These are phyloP conservation scores for Aphanomyces cochlioides DNA, from an alignment of 352 stramenopile genomes.

Conservation along the genomic window DNA sequence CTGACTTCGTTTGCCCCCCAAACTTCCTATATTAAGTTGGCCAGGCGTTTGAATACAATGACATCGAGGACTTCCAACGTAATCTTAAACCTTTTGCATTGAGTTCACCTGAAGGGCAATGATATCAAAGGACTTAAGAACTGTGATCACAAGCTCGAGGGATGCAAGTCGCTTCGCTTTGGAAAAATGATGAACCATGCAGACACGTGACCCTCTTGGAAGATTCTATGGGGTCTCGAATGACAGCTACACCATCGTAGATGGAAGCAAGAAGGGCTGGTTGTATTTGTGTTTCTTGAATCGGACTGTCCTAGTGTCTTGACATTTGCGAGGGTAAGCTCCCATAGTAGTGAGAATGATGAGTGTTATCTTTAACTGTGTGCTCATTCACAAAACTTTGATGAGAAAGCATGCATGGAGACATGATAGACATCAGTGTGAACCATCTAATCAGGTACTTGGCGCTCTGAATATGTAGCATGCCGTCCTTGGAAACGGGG, in stretches of 20 bases:
- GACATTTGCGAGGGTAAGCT: no score
- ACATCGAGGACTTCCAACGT: conserved; percentile 51
- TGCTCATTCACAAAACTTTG: no score
- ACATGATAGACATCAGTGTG: conserved; percentile 59
- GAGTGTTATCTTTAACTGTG: no score
- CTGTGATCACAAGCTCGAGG: conserved; percentile 45
- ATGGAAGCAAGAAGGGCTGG: neutral
- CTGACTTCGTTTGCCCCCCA: conserved; percentile 55
- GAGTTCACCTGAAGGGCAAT: conserved; percentile 46
- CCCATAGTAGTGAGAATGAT: no score
- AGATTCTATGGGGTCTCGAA: no score
- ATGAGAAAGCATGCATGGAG: no score
- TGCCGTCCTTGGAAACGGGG: conserved; percentile 43
- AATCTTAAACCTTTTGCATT: conserved; percentile 9
- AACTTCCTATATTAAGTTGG: conserved; percentile 40
- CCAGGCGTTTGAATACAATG: conserved; percentile 56
- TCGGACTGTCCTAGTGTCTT: neutral
- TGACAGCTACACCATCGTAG: neutral
- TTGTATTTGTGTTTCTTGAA: neutral
- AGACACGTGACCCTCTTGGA: no score
- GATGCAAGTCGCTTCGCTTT: conserved; percentile 38
- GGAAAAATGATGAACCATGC: conserved; percentile 71
- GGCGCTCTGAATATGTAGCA: neutral
- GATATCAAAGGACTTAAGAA: conserved; percentile 60
- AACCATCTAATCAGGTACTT: conserved; percentile 40